These are phyloP conservation scores for Fusarium sp. DNA, from an alignment of 2,329 filamentous ascomycete genomes.

Conservation along the genomic window DNA sequence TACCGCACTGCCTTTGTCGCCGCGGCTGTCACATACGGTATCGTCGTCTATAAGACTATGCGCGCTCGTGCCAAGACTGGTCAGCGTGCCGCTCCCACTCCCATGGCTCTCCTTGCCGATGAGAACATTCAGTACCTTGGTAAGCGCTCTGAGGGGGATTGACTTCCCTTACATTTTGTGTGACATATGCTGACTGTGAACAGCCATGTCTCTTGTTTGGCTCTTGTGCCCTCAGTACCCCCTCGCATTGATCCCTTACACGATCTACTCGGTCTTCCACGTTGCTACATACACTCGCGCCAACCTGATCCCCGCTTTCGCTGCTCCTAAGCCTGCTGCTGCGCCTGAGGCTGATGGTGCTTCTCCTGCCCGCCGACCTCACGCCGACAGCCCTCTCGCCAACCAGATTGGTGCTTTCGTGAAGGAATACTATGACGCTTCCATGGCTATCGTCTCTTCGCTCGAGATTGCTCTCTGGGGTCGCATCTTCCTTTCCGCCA, in stretches of 20 bases:
- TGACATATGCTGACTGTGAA: slow-evolving; percentile 16
- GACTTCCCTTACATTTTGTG: not conserved
- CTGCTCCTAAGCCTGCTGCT: slow-evolving; percentile 70
- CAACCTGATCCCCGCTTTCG: slow-evolving; percentile 89
- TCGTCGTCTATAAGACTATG: slow-evolving; percentile 98
- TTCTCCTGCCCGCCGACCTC: slow-evolving; percentile 55
- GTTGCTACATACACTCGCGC: slow-evolving; percentile 95
- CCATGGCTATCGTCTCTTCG: slow-evolving; percentile 90
- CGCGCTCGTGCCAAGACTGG: slow-evolving; percentile 84
- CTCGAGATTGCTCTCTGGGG: slow-evolving; percentile 91
- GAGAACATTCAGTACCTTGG: slow-evolving; percentile 98
- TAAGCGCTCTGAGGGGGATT: slow-evolving; percentile 60
- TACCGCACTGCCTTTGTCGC: slow-evolving; percentile 93
- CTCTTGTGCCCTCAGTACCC: slow-evolving; percentile 90
- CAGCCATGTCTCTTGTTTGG: slow-evolving; percentile 95
- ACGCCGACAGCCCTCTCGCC: slow-evolving; percentile 68
- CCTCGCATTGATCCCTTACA: slow-evolving; percentile 91
- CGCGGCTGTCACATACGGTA: slow-evolving; percentile 92
- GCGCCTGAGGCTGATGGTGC: slow-evolving; percentile 67
- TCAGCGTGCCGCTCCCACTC: slow-evolving; percentile 68
- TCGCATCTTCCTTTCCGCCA: slow-evolving; percentile 81
- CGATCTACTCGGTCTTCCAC: slow-evolving; percentile 98
- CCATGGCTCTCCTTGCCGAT: slow-evolving; percentile 78
- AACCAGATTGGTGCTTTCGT: slow-evolving; percentile 92
- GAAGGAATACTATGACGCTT: slow-evolving; percentile 96